These are phyloP conservation scores for Nicotiana tabacum DNA, from an alignment of 257 asterid species.

Conservation along the genomic window DNA sequence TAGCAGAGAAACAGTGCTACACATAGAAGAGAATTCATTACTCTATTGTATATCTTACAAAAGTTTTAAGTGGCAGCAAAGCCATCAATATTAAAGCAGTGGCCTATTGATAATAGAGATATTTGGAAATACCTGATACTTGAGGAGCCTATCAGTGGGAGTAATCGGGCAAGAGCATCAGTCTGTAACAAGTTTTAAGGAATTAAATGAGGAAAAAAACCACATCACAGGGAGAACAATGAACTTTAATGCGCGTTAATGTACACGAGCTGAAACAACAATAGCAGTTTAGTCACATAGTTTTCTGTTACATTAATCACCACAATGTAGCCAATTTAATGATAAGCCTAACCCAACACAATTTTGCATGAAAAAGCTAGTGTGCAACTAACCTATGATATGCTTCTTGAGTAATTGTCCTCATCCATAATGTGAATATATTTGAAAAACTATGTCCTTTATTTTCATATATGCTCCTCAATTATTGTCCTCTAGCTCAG, in stretches of 20 bases:
- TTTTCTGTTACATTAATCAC: background rate
- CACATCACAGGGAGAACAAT: background rate
- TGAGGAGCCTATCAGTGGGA: constrained; percentile 92
- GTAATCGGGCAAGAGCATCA: constrained; percentile 89
- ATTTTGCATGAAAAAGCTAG: background rate
- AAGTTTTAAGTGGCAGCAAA: background rate
- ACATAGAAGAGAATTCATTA: constrained; percentile 16
- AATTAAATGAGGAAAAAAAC: background rate
- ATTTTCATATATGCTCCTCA: background rate
- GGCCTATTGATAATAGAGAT: background rate
- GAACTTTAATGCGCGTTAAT: background rate
- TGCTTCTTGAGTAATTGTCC: background rate
- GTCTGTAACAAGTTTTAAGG: constrained; percentile 43
- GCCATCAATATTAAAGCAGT: background rate
- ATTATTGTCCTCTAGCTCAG: background rate
- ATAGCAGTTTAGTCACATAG: background rate
- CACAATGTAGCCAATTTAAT: background rate
- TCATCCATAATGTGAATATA: background rate
- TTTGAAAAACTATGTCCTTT: background rate
- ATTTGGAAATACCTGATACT: constrained; percentile 54
- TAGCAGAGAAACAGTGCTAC: constrained; percentile 85
- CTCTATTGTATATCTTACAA: background rate
- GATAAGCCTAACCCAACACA: background rate
- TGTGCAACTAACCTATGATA: background rate
- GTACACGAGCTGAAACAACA: background rate